A percentile compares a stretch with the other conserved stretches of the same genome.
Evolutionary conservation across 495 filamentous ascomycete genomes (phyloP).

Genomic region (Aspergillus saccharolyticus): DNA sequence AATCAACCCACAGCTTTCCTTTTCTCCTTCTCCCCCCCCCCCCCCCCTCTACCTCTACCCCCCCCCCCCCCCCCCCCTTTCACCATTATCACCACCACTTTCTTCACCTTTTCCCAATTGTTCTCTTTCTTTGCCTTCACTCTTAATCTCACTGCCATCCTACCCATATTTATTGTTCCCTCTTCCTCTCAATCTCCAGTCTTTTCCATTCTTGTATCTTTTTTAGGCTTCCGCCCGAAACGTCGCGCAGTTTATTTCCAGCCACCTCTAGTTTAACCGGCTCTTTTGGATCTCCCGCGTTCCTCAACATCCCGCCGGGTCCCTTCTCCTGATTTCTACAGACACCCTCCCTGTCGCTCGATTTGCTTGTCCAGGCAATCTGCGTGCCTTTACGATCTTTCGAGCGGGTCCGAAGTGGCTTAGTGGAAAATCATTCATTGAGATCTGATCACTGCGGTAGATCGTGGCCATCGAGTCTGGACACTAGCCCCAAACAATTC

Average conservation of each 20-base stretch:
- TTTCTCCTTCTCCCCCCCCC: constrained; percentile 18
- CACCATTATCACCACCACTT: constrained; percentile 19
- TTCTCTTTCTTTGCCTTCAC: constrained; percentile 27
- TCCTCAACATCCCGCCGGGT: constrained; percentile 22
- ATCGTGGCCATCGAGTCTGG: constrained; percentile 11
- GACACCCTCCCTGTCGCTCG: constrained; percentile 22
- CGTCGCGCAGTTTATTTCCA: constrained; percentile 44
- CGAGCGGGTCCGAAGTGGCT: constrained; percentile 22
- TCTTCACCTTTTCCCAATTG: constrained; percentile 31
- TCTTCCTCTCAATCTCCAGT: constrained; percentile 33
- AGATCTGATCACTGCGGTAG: constrained; percentile 14
- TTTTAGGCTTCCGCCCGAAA: constrained; percentile 25
- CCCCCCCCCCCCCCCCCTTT: constrained; percentile 22
- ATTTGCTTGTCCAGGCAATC: constrained; percentile 21
- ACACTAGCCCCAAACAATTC: constrained; percentile 10
- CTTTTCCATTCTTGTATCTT: constrained; percentile 29
- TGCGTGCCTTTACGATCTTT: constrained; percentile 22
- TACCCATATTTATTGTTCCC: constrained; percentile 31
- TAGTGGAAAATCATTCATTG: constrained; percentile 21
- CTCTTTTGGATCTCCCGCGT: constrained; percentile 12
- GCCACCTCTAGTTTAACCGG: constrained; percentile 42
- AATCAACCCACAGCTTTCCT: constrained; percentile 9
- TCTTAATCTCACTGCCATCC: constrained; percentile 31
- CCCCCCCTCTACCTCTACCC: constrained; percentile 21
- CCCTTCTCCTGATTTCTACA: constrained; percentile 17